Evolutionary conservation across 2,329 filamentous ascomycete species (phyloP), one percentile per base, ranked within the genome.

Genomic region (Aspergillus ibericus): DNA sequence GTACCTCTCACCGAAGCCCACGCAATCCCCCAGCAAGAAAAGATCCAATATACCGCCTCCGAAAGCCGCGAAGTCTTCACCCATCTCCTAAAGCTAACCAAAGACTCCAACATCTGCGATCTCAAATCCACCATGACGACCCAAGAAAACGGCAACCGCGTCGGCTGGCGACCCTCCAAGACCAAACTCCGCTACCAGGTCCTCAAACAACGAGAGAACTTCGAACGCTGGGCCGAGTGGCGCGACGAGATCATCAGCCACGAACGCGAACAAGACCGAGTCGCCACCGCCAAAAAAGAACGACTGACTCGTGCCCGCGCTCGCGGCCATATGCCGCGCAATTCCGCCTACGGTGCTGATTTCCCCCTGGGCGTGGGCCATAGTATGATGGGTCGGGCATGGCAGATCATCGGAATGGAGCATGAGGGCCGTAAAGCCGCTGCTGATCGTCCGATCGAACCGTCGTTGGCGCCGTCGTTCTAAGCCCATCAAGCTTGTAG

Each of bases 151-250:
- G 25, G 55, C 34, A 72, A 66, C 55, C 74, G 73, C 49, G 65
- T 68, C 12, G 65, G 69, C 20, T 79, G 78, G 77, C 74, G 77
- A 20, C 75, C 78, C 7, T 66, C 73, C 3, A 78, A 78, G 53
- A 72, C 75, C 18, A 78, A 77, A 27, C 72, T 77, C 16, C 70
- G 74, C 9, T 80, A 79, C 62, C 75, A 76, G 58, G 71, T 77
- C 5, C 73, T 80, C 6, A 73, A 74, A 38, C 77, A 78, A 53
- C 75, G 78, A 34, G 78, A 80, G 60, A 72, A 79, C 48, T 78
- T 78, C 61, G 77, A 80, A 60, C 76, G 75, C 56, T 80, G 79
- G 77, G 69, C 73, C 15, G 75, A 78, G 65, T 78, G 76, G 77
- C 72, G 72, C 54, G 70, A 77, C 25, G 76, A 78, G 20, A 73